Percentiles rank a stretch among this genome's conserved stretches.
phyloP scores from a whole-genome alignment of 805 yeast species.

The Schizosaccharomyces pombe region ASM294v3 CU329670.1:2369001-2369500 shows the following conservation, averaged over 20 bases:
- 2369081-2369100: neutral
- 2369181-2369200: neutral
- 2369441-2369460: neutral
- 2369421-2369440: neutral
- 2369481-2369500: slow-evolving; percentile 5
- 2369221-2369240: neutral
- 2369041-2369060: neutral
- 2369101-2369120: neutral
- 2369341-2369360: slow-evolving; percentile 70
- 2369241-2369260: neutral
- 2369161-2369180: neutral
- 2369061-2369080: slow-evolving; percentile 1
- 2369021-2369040: slow-evolving; percentile 18
- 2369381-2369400: slow-evolving; percentile 15
- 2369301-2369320: neutral
- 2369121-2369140: neutral
- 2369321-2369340: slow-evolving; percentile 6
- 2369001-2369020: slow-evolving; percentile 88
- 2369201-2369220: neutral
- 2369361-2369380: slow-evolving; percentile 92
- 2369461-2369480: neutral
- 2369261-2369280: neutral
- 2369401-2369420: neutral
- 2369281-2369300: slow-evolving; percentile 2
- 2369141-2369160: neutral